Percentiles rank a stretch among this genome's conserved stretches.
Evolutionary conservation across 352 stramenopile genomes (phyloP).

Genomic region (Globisporangium radiosum): DNA sequence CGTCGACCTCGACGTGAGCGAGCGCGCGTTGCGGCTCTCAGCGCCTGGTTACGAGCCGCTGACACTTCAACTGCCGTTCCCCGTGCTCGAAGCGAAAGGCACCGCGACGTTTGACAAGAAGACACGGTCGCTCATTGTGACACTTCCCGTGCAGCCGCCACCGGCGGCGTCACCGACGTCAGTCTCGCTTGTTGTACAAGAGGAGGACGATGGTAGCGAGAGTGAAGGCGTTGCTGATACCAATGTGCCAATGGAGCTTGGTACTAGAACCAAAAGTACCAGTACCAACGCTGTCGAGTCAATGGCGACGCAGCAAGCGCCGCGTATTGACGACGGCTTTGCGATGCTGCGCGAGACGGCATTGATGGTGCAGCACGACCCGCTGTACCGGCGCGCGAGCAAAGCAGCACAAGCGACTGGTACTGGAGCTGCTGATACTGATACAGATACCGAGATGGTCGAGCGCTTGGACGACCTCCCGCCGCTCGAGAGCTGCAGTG

Average conservation of each 20-base stretch:
- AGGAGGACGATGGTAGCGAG: background rate
- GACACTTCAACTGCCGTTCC: conserved; percentile 58
- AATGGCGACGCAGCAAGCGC: background rate
- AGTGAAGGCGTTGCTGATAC: too few relatives aligned
- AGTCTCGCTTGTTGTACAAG: conserved; percentile 25
- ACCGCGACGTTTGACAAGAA: conserved; percentile 83
- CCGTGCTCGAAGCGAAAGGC: conserved; percentile 71
- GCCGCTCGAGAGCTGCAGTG: conserved; percentile 48
- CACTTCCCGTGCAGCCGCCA: conserved; percentile 68
- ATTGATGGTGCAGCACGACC: conserved; percentile 64
- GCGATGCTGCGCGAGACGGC: conserved; percentile 52
- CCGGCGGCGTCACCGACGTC: conserved; percentile 18
- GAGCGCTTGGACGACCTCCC: conserved; percentile 37
- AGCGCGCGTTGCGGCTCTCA: conserved; percentile 30
- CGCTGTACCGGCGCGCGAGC: conserved; percentile 21
- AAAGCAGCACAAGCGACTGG: background rate
- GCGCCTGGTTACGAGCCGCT: conserved; percentile 45
- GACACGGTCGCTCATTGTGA: conserved; percentile 60
- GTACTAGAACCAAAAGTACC: background rate
- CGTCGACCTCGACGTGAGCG: conserved; percentile 66
- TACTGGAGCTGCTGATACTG: too few relatives aligned
- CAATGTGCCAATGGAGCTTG: too few relatives aligned
- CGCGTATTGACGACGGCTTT: conserved; percentile 35
- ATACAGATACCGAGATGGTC: too few relatives aligned
- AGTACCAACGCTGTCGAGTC: background rate